These are phyloP conservation scores for Stygiomarasmius scandens DNA, from an alignment of 1,284 basidiomycete genomes.

Conservation along the genomic window DNA sequence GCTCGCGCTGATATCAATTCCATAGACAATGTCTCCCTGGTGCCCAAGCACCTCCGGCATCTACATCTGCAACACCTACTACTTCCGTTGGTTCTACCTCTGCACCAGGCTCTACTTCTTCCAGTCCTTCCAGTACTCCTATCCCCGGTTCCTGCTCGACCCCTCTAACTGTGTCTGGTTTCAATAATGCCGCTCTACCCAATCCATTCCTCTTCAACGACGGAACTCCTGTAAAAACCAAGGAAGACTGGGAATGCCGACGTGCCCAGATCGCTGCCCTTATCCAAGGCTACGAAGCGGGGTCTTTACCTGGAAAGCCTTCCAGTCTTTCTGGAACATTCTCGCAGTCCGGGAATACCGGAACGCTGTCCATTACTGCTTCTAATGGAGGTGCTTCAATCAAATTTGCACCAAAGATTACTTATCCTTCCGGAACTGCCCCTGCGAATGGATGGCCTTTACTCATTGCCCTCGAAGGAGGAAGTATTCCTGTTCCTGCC, in stretches of 20 bases:
- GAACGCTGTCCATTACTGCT: constrained; percentile 46
- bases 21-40: constrained; percentile 9
- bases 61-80: not conserved
- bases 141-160: not conserved
- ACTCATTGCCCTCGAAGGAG: constrained; percentile 52
- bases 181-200: constrained; percentile 9
- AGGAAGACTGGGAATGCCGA: constrained; percentile 51
- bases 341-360: constrained; percentile 31
- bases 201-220: constrained; percentile 14
- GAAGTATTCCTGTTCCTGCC: constrained; percentile 49
- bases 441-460: constrained; percentile 44
- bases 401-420: constrained; percentile 46
- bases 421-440: constrained; percentile 42
- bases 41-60: not conserved
- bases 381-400: constrained; percentile 45
- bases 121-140: not conserved
- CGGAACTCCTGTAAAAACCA: constrained; percentile 35
- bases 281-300: constrained; percentile 52
- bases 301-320: constrained; percentile 46
- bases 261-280: constrained; percentile 48
- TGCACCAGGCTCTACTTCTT: not conserved
- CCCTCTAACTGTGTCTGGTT: constrained; percentile 1
- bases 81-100: not conserved
- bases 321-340: constrained; percentile 41
- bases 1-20: not conserved